phyloP scores from a whole-genome alignment of 331 rosid genomes.

The Rosa hybrid region DNA sequence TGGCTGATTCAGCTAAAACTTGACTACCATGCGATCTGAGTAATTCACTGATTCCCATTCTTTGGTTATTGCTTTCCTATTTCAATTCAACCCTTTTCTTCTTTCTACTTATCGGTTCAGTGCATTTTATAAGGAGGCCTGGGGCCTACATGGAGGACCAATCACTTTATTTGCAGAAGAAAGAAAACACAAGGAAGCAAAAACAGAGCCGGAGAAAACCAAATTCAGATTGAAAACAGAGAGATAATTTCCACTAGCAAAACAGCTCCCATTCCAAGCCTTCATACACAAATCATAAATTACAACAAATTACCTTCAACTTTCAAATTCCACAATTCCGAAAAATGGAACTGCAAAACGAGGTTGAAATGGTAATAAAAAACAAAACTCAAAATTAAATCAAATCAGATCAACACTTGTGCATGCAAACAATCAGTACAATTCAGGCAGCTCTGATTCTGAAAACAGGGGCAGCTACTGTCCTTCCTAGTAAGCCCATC shows the following conservation, averaged over 20 bases:
- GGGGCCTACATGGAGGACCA: neutral
- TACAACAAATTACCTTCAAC: constrained; percentile 18
- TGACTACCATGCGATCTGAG: neutral
- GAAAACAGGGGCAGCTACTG: neutral
- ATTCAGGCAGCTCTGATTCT: constrained; percentile 5
- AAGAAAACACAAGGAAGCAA: neutral
- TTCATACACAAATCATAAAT: constrained; percentile 16
- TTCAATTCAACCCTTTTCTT: neutral
- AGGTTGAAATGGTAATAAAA: constrained; percentile 15
- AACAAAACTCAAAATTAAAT: constrained; percentile 1
- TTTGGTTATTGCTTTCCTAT: neutral
- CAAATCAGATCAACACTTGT: constrained; percentile 13
- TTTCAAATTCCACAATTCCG: constrained; percentile 12
- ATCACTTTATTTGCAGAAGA: neutral
- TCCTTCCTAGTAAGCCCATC: neutral
- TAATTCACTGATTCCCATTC: neutral
- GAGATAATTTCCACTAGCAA: constrained; percentile 26
- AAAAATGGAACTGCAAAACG: constrained; percentile 21
- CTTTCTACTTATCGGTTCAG: neutral
- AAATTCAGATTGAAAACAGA: neutral
- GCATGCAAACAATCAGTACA: constrained; percentile 28
- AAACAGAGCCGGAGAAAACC: neutral
- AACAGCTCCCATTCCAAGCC: constrained; percentile 15
- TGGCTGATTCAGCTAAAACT: neutral
- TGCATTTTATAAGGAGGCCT: neutral